Conservation (phyloP, 2,329 filamentous ascomycete genomes). For the Hyphodiscus sp. region DNA sequence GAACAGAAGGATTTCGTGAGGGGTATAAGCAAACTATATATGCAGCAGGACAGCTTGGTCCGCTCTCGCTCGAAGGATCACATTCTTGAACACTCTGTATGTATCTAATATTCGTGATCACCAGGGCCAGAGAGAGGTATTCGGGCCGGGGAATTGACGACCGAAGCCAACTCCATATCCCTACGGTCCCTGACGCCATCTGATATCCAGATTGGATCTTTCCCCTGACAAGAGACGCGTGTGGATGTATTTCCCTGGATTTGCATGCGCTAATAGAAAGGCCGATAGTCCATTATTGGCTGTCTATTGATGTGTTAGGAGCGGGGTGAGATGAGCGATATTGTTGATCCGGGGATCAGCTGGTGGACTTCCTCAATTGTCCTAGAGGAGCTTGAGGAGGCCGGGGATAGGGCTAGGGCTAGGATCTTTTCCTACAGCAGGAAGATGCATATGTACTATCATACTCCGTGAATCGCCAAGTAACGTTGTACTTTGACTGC, state of each 20-base stretch:
- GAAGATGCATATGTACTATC: background rate
- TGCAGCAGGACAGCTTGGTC: background rate
- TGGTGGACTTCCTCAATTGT: background rate
- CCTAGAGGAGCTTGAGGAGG: background rate
- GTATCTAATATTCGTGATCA: no score
- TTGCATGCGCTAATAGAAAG: background rate
- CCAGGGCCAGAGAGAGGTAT: slow-evolving; percentile 5
- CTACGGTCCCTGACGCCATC: slow-evolving; percentile 1
- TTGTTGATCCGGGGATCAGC: background rate
- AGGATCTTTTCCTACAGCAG: background rate
- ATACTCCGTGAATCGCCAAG: background rate
- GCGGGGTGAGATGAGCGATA: background rate
- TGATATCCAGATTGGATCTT: slow-evolving; percentile 3
- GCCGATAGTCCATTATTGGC: background rate
- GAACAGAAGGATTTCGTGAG: background rate
- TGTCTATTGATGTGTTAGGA: no score
- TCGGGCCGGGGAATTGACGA: background rate
- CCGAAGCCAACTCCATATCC: slow-evolving; percentile 3
- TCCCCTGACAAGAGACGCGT: background rate
- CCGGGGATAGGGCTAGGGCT: no score
- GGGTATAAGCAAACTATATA: background rate
- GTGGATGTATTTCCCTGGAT: no score
- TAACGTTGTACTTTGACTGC: background rate
- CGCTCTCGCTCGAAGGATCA: background rate
- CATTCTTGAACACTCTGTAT: background rate